Base-by-base conservation (phyloP, 2,329 filamentous ascomycete genomes). In the Fusarium poae region DNA sequence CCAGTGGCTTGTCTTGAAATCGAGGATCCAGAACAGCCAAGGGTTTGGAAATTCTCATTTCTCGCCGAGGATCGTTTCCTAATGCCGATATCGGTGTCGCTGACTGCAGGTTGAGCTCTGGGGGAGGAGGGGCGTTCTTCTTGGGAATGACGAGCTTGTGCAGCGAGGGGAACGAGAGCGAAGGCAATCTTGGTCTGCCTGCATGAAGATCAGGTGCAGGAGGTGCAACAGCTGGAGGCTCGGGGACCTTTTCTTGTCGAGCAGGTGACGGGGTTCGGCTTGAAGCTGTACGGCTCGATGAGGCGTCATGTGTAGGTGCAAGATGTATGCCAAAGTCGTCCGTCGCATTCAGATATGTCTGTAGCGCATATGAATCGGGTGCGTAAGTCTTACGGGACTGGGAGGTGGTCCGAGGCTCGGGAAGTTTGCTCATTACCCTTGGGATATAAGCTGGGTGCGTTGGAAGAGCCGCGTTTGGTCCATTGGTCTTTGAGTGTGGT, bases 61-160 rank as follows among this genome's bases (percentile, higher is more conserved):
- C 55, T 3, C 34, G 51, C 5, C 11, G 18, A 5, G 62, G 46
- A 12, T 70, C 62, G 13, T 67, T 67, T 2, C 68, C 76, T 2
- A 74, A 34, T 0, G 52, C 64, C 6, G 55, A 57, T 8, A 45
- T 34, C 4, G 77, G 77, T 3, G 76, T 77, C 2, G 78, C 74
- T 13, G 49, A 70, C 15, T 77, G 44, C 2, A 80, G 59, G 5
- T 66, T 71, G 18, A 83, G 77, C 16, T 70, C 25, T 25, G 25
- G 25, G 25, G 25, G 82, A 2, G 82, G 81, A 3, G 81, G 81
- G 1, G 72, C 62, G 68, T 83, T 81, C 67, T 80, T 80, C 69
- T 80, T 84, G 0, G 83, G 80, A 13, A 81, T 71, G 0, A 77
- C 73, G 0, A 83, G 72, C 25, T 79, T 80, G 3, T 76, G 76